These are phyloP conservation scores for Microthlaspi erraticum DNA, from an alignment of 345 rosid genomes.

Conservation along the genomic window DNA sequence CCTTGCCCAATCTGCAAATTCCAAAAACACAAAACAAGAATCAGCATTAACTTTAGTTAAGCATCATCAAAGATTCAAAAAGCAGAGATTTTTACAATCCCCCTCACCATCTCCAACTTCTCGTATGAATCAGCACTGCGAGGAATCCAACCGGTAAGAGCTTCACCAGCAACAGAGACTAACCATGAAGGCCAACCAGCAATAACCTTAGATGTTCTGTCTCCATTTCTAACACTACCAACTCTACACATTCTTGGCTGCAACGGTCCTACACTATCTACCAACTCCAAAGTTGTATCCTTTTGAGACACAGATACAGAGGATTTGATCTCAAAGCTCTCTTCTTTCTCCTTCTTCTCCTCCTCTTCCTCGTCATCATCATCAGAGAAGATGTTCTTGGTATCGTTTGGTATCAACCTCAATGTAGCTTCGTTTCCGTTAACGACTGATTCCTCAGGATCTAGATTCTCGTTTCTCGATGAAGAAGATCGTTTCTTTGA, in stretches of 20 bases:
- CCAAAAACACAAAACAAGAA: not conserved
- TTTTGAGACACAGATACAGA: constrained; percentile 42
- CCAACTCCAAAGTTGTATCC: constrained; percentile 33
- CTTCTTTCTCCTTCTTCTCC: constrained; percentile 42
- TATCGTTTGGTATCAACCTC: constrained; percentile 52
- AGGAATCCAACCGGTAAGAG: constrained; percentile 92
- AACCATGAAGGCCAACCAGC: constrained; percentile 99
- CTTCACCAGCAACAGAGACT: constrained; percentile 90
- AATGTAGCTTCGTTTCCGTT: constrained; percentile 53
- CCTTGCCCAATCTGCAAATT: constrained; percentile 82
- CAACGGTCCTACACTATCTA: constrained; percentile 38
- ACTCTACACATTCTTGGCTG: constrained; percentile 56
- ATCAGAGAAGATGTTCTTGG: constrained; percentile 44
- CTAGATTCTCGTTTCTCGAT: constrained; percentile 37
- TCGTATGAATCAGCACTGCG: constrained; percentile 87
- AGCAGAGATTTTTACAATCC: constrained; percentile 1
- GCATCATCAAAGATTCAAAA: not conserved
- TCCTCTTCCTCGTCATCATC: constrained; percentile 54
- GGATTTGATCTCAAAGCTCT: constrained; percentile 36
- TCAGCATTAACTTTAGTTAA: not conserved
- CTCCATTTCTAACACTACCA: constrained; percentile 58
- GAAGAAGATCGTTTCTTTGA: constrained; percentile 51
- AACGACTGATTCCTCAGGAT: constrained; percentile 45
- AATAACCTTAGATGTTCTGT: constrained; percentile 66
- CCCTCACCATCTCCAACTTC: constrained; percentile 87